phyloP scores from a whole-genome alignment of 192 early-diverging fungal genomes.

The Entomortierella chlamydospora region DNA sequence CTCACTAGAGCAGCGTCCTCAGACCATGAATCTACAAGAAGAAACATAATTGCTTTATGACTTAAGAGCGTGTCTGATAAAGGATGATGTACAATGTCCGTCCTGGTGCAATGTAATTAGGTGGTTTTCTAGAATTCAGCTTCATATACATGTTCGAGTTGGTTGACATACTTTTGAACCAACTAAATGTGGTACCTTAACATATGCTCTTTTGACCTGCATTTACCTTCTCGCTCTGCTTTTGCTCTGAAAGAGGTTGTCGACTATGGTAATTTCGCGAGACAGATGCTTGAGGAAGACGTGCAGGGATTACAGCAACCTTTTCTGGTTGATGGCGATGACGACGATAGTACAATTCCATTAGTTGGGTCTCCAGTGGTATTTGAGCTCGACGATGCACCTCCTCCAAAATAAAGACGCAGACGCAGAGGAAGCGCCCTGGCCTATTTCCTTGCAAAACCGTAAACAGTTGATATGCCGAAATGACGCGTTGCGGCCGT shows the following conservation, averaged over 20 bases:
- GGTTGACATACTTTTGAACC: too few species aligned
- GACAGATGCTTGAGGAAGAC: conserved; percentile 1
- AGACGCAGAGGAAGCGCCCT: neutral
- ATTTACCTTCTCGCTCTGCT: conserved; percentile 55
- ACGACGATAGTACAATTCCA: too few species aligned
- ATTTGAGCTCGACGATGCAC: conserved; percentile 1
- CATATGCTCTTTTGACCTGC: too few species aligned
- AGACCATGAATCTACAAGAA: too few species aligned
- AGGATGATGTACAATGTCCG: too few species aligned
- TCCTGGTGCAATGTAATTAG: too few species aligned
- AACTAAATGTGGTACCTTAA: too few species aligned
- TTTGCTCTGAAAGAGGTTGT: conserved; percentile 47
- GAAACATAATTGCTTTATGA: too few species aligned
- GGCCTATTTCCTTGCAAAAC: neutral
- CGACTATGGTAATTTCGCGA: conserved; percentile 30
- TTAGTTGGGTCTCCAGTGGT: neutral
- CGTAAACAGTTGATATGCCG: neutral
- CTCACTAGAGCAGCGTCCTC: too few species aligned
- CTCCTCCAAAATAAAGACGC: conserved; percentile 10
- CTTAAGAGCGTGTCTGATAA: too few species aligned
- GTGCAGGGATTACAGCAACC: neutral
- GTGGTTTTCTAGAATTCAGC: too few species aligned
- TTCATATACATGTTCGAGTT: too few species aligned
- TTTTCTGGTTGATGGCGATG: neutral
- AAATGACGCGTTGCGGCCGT: neutral